Evolutionary conservation across 2,329 filamentous ascomycete genomes (phyloP), one percentile per base, ranked within the genome.

Genomic region (Trichoderma sp.): DNA sequence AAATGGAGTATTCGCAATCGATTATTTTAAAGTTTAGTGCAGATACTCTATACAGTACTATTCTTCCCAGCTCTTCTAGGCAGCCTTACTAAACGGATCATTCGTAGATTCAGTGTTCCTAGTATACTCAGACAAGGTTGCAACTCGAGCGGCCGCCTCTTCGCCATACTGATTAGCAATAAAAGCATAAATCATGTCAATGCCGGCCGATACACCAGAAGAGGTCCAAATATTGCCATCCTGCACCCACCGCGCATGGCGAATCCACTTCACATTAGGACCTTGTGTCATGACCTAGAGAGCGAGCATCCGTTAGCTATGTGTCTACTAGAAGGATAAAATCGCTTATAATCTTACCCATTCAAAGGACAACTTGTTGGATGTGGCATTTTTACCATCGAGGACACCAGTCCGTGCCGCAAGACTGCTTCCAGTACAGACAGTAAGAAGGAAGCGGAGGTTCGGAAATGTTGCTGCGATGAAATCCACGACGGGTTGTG

Each of bases 151-250:
- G 2, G 87, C 86, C 15, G 80, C 74, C 2, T 82, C 81, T 52
- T 83, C 80, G 0, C 87, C 87, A 75, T 83, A 90, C 15, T 75
- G 67, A 1, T 71, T 69, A 2, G 70, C 68, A 15, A 76, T 71
- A 32, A 77, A 80, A 0, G 74, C 77, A 68, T 76, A 79, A 12
- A 74, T 76, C 76, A 79, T 79, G 65, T 80, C 78, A 2, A 80
- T 79, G 5, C 78, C 78, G 1, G 78, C 77, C 61, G 83, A 83
- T 6, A 90, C 83, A 0, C 88, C 88, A 0, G 86, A 87, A 2
- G 83, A 84, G 0, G 84, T 87, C 87, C 87, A 90, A 2, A 89
- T 78, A 65, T 89, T 87, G 2, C 84, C 87, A 73, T 89, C 86
- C 0, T 78, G 78, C 0, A 88, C 84, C 88, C 87, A 90, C 54